Percentiles rank a stretch among this genome's conserved stretches.
Evolutionary conservation across 2,329 filamentous ascomycete species (phyloP).

Genomic region (Neonectria punicea): DNA sequence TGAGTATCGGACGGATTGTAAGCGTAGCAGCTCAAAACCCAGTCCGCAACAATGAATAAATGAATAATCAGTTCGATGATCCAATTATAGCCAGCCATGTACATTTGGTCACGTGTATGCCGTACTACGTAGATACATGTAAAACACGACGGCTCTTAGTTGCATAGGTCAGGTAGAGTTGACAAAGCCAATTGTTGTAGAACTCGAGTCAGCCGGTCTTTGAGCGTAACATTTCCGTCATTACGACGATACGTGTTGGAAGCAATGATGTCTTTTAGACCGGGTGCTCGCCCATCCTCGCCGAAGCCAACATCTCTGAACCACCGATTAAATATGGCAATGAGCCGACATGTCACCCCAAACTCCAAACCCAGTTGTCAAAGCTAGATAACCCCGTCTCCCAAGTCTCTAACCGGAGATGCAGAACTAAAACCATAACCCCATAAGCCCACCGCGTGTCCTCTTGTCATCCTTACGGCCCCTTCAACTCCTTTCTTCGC

Average conservation of each 20-base stretch:
- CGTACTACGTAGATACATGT: background rate
- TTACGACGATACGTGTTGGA: background rate
- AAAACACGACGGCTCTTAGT: background rate
- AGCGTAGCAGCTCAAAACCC: background rate
- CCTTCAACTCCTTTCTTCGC: conserved; percentile 45
- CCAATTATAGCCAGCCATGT: too few species aligned
- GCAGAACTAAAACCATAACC: background rate
- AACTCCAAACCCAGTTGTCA: background rate
- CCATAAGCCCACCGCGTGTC: background rate
- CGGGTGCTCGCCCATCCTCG: background rate
- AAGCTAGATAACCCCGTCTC: background rate
- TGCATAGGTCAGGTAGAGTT: too few species aligned
- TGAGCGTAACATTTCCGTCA: background rate
- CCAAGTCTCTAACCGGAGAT: background rate
- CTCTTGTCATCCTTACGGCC: conserved; percentile 24
- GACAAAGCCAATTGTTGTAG: background rate
- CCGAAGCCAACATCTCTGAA: background rate
- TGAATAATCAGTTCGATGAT: background rate
- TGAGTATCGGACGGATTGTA: background rate
- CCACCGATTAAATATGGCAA: background rate
- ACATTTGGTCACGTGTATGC: background rate
- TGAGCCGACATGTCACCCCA: background rate
- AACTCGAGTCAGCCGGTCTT: background rate
- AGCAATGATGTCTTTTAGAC: background rate
- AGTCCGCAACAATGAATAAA: background rate